phyloP scores from a whole-genome alignment of 1,284 basidiomycete species.

The Trametes pubescens region DNA sequence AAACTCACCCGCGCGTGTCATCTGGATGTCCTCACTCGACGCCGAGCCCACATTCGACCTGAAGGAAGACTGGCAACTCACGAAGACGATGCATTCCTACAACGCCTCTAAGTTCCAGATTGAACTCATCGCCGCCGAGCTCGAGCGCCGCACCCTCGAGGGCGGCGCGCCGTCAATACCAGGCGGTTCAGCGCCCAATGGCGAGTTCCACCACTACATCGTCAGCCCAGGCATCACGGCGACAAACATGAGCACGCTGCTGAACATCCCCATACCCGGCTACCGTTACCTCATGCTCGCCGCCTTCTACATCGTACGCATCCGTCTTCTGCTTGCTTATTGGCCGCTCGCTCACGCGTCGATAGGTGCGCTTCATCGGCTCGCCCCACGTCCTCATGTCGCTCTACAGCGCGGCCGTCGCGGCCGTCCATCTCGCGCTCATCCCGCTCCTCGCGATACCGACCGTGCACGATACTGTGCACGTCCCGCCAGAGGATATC shows the following conservation, averaged over 20 bases:
- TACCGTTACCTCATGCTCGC: conserved; percentile 57
- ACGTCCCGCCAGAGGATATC: conserved; percentile 22
- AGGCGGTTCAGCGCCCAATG: conserved; percentile 24
- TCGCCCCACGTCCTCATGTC: conserved; percentile 70
- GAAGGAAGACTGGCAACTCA: conserved; percentile 83
- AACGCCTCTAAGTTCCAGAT: conserved; percentile 83
- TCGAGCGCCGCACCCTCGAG: conserved; percentile 57
- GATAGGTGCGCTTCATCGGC: conserved; percentile 70
- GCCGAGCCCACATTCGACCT: conserved; percentile 64
- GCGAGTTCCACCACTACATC: conserved; percentile 64
- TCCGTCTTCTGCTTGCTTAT: not conserved
- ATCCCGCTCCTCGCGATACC: conserved; percentile 58
- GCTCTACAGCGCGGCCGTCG: conserved; percentile 69
- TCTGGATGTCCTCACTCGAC: conserved; percentile 86
- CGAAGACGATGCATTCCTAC: conserved; percentile 70
- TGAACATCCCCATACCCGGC: conserved; percentile 31
- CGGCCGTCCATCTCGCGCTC: conserved; percentile 69
- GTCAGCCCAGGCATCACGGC: conserved; percentile 79
- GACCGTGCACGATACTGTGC: conserved; percentile 15
- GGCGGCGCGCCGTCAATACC: conserved; percentile 4
- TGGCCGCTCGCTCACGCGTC: not conserved
- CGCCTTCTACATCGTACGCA: conserved; percentile 76
- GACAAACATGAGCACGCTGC: conserved; percentile 55
- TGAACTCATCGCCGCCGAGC: conserved; percentile 70
- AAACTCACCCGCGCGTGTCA: conserved; percentile 59